Conservation (phyloP, 768 basidiomycete genomes). For the Pulveroboletus sp. region DNA sequence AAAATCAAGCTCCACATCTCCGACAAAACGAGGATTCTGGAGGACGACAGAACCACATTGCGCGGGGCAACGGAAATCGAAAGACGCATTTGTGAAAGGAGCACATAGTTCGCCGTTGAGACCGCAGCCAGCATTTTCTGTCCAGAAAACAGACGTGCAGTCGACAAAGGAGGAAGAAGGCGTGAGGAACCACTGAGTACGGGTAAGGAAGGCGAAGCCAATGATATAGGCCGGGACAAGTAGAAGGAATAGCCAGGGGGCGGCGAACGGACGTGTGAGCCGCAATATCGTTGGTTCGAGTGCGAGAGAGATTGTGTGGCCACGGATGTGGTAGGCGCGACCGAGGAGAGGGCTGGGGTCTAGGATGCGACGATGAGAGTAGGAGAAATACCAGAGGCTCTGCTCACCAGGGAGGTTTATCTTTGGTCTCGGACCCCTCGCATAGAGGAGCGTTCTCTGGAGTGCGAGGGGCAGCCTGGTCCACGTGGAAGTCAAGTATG, state of each 20-base stretch:
- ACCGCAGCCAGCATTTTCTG: constrained; percentile 65
- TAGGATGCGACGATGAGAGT: constrained; percentile 21
- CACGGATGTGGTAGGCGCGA: constrained; percentile 39
- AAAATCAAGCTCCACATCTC: constrained; percentile 57
- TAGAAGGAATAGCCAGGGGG: constrained; percentile 49
- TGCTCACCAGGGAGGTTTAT: constrained; percentile 42
- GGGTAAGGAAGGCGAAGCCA: constrained; percentile 64
- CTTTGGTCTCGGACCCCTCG: constrained; percentile 59
- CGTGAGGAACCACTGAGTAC: constrained; percentile 68
- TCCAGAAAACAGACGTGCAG: constrained; percentile 72
- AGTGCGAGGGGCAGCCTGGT: constrained; percentile 17
- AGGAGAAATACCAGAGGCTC: background rate
- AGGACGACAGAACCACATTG: constrained; percentile 59
- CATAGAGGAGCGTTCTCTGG: constrained; percentile 29
- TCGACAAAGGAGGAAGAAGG: constrained; percentile 58
- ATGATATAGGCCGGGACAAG: constrained; percentile 63
- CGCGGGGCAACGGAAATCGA: constrained; percentile 80
- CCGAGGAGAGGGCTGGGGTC: constrained; percentile 54
- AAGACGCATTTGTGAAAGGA: constrained; percentile 56
- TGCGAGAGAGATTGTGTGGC: constrained; percentile 35
- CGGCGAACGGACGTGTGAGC: constrained; percentile 48
- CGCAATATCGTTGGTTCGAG: constrained; percentile 54
- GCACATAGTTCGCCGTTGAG: constrained; percentile 60
- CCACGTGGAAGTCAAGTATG: constrained; percentile 5
- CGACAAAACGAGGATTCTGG: constrained; percentile 71